Conservation (phyloP, 768 basidiomycete species). For the Podaxis mareebaensis region DNA sequence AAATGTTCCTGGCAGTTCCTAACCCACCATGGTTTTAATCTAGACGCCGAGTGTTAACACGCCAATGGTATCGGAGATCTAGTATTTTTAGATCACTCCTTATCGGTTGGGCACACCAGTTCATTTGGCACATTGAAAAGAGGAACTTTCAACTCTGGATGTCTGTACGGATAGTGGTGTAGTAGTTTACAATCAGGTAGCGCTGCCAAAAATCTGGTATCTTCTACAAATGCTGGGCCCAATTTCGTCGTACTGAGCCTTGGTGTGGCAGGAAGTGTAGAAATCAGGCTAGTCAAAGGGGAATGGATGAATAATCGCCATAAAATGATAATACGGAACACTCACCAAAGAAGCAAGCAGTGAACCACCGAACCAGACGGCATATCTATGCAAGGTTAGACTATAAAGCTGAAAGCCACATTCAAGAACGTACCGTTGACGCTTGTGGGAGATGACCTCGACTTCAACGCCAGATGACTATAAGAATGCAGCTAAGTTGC, state of each 20-base stretch:
- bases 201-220: constrained; percentile 92
- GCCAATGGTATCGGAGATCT: not conserved
- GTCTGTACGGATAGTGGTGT: not conserved
- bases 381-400: constrained; percentile 52
- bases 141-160: not conserved
- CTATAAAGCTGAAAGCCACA: not conserved
- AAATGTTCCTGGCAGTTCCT: not conserved
- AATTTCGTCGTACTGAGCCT: constrained; percentile 92
- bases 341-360: constrained; percentile 88
- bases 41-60: not conserved
- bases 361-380: constrained; percentile 98
- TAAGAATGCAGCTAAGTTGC: not conserved
- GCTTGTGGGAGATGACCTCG: constrained; percentile 97
- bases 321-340: constrained; percentile 14
- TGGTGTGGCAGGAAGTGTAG: constrained; percentile 91
- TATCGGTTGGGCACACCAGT: not conserved
- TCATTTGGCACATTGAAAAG: not conserved
- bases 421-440: constrained; percentile 66
- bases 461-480: constrained; percentile 97
- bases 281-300: constrained; percentile 75
- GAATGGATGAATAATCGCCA: not conserved
- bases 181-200: constrained; percentile 41
- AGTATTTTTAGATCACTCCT: not conserved
- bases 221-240: constrained; percentile 91
- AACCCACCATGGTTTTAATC: not conserved